phyloP scores from a whole-genome alignment of 345 rosid species.

The Melaleuca quinquenervia region DNA sequence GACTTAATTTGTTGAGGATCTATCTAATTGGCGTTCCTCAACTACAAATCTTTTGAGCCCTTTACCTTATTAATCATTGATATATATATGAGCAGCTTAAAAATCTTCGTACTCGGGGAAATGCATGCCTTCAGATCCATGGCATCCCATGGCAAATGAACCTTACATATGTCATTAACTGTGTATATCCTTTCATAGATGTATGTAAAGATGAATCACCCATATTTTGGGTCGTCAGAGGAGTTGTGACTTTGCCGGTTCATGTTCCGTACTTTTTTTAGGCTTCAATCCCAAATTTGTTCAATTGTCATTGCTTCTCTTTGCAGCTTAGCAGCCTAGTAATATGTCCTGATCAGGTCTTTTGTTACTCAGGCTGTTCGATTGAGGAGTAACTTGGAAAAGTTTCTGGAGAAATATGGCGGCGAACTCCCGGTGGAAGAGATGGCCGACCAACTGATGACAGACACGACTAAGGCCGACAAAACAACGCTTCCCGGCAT shows the following conservation, averaged over 20 bases:
- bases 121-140: neutral
- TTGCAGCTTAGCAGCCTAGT: neutral
- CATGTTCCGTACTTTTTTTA: neutral
- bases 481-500: conserved; percentile 22
- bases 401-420: conserved; percentile 15
- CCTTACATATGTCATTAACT: neutral
- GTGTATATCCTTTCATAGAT: neutral
- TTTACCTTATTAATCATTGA: neutral
- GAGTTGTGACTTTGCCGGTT: neutral
- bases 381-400: conserved; percentile 23
- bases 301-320: neutral
- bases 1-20: neutral
- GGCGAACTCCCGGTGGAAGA: conserved; percentile 35
- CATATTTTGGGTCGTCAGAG: neutral
- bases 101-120: neutral
- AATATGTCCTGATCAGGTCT: neutral
- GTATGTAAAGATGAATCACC: neutral
- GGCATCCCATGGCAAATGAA: neutral
- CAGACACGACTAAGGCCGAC: conserved; percentile 34
- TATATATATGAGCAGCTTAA: neutral
- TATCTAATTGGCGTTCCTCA: neutral
- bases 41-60: neutral
- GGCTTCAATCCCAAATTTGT: neutral
- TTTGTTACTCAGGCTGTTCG: neutral
- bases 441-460: conserved; percentile 52